phyloP scores from a whole-genome alignment of 73 alveolate genomes.

The Paramecium sexaurelia region DNA sequence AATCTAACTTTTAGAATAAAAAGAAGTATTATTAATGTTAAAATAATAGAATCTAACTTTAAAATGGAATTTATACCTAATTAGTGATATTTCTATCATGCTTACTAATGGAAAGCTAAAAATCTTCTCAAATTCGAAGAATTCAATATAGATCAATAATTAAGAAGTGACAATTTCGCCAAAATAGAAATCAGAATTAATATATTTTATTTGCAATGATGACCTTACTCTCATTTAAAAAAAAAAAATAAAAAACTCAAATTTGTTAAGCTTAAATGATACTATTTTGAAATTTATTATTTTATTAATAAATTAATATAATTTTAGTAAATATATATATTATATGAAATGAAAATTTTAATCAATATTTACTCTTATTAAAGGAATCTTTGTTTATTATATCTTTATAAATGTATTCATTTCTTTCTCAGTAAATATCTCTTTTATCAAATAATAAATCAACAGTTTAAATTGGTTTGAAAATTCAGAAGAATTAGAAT shows the following conservation, averaged over 20 bases:
- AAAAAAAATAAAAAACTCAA: background rate
- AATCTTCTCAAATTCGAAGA: background rate
- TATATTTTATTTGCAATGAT: background rate
- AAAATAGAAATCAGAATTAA: background rate
- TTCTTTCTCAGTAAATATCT: too few relatives aligned
- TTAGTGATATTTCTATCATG: background rate
- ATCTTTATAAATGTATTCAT: too few relatives aligned
- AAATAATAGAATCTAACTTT: background rate
- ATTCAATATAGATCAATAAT: background rate
- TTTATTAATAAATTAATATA: background rate
- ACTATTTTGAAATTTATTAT: background rate
- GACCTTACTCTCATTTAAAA: background rate
- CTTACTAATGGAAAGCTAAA: background rate
- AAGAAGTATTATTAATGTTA: background rate
- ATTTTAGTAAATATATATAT: background rate
- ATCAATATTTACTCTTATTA: too few relatives aligned
- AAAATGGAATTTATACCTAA: background rate
- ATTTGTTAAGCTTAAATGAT: background rate
- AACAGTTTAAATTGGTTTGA: too few relatives aligned
- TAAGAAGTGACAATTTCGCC: background rate
- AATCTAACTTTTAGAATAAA: background rate
- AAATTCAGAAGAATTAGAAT: too few relatives aligned
- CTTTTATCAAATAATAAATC: too few relatives aligned
- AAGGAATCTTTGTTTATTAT: too few relatives aligned
- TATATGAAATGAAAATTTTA: too few relatives aligned